phyloP scores from a whole-genome alignment of 176 grass and related monocot species.

The Oryza rufipogon region DNA sequence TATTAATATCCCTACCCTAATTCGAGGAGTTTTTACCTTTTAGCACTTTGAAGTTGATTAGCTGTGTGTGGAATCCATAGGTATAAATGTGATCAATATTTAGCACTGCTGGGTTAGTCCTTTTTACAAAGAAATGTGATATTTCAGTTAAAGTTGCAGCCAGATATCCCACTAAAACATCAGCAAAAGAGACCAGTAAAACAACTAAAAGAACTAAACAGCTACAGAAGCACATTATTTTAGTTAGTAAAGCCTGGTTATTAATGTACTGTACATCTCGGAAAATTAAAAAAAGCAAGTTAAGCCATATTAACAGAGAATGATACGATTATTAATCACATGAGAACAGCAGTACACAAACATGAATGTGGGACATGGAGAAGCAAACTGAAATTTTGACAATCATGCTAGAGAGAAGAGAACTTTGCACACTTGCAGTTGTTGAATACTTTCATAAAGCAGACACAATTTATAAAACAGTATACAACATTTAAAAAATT shows the following conservation, averaged over 20 bases:
- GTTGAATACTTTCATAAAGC: too few relatives aligned
- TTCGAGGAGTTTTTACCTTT: too few relatives aligned
- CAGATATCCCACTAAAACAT: not conserved
- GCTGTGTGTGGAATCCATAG: not conserved
- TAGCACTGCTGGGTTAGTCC: not conserved
- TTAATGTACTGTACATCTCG: not conserved
- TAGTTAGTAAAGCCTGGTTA: constrained; percentile 15
- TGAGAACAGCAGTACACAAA: not conserved
- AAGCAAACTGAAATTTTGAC: constrained; percentile 10
- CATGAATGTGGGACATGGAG: not conserved
- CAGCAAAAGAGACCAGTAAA: not conserved
- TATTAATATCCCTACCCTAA: too few relatives aligned
- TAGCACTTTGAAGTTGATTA: too few relatives aligned
- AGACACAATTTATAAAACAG: too few relatives aligned
- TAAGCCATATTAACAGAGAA: not conserved
- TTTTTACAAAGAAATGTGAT: not conserved
- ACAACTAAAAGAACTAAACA: not conserved
- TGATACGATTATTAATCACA: not conserved
- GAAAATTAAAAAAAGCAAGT: not conserved
- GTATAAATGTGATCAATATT: too few relatives aligned
- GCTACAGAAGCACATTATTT: not conserved
- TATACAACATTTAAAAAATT: too few relatives aligned
- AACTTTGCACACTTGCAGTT: too few relatives aligned
- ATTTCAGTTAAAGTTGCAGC: not conserved
- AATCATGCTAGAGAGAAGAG: constrained; percentile 4